A percentile compares a stretch with the other conserved stretches of the same genome.
Conservation (phyloP, 805 yeast species). For the Candida vaughaniae region DNA sequence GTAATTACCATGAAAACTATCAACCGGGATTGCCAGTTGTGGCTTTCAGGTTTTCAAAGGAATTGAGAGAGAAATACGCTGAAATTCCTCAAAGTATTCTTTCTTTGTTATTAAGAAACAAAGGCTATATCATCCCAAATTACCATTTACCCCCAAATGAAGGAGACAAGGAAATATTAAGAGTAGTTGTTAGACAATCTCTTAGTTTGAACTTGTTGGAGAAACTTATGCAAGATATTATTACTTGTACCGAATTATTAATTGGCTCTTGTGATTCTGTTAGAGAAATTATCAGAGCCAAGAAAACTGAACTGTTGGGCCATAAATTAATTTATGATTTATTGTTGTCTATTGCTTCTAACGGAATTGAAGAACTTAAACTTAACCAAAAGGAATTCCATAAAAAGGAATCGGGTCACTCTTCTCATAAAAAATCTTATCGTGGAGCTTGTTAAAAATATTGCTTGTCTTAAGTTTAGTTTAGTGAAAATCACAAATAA, state of each 20-base stretch:
- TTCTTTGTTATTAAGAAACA: conserved; percentile 68
- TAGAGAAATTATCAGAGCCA: conserved; percentile 19
- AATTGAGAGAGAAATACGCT: conserved; percentile 60
- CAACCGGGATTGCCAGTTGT: conserved; percentile 87
- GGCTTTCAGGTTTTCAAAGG: conserved; percentile 70
- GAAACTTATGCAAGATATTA: conserved; percentile 61
- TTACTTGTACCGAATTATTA: conserved; percentile 52
- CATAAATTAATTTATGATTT: conserved; percentile 45
- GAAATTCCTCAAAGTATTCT: conserved; percentile 79
- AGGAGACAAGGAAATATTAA: conserved; percentile 61
- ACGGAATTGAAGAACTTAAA: conserved; percentile 46
- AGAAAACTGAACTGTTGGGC: conserved; percentile 20
- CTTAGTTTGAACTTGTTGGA: conserved; percentile 62
- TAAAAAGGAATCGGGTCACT: conserved; percentile 19
- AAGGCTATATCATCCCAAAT: conserved; percentile 88
- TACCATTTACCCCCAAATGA: conserved; percentile 74
- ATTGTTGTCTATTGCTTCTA: conserved; percentile 54
- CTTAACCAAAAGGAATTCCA: conserved; percentile 22
- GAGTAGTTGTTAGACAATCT: conserved; percentile 79
- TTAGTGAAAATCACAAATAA: no score
- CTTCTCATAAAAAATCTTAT: conserved; percentile 28
- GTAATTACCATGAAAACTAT: conserved; percentile 44
- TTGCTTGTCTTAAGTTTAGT: not conserved
- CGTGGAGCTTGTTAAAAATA: conserved; percentile 34
- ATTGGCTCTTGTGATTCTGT: conserved; percentile 47